A percentile compares a stretch with the other conserved stretches of the same genome.
These are phyloP conservation scores for Batrachochytrium dendrobatidis DNA, from an alignment of 371 early-diverging fungal genomes.

Conservation along the genomic window DNA sequence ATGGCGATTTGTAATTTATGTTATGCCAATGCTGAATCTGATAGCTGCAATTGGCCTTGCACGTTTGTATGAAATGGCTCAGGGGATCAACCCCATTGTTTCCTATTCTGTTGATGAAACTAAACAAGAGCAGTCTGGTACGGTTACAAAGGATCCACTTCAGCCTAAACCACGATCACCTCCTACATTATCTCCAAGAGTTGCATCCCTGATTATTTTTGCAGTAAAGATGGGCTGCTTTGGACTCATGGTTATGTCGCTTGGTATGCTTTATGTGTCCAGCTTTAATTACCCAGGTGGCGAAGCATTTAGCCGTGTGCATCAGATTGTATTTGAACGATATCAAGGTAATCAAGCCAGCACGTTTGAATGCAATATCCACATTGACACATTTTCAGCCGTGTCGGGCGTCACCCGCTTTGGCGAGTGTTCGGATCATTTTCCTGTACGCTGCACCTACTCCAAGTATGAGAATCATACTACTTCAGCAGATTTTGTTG, in stretches of 20 bases:
- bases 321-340: slow-evolving; percentile 28
- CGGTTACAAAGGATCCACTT: too few relatives aligned
- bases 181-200: background rate
- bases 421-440: background rate
- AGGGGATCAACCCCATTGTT: background rate
- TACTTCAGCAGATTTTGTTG: background rate
- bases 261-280: slow-evolving; percentile 54
- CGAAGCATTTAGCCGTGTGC: slow-evolving; percentile 58
- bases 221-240: slow-evolving; percentile 6
- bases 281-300: slow-evolving; percentile 87
- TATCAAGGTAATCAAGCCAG: too few relatives aligned
- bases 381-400: slow-evolving; percentile 75
- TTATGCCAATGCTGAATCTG: slow-evolving; percentile 76
- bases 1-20: slow-evolving; percentile 90
- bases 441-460: background rate
- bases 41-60: slow-evolving; percentile 56
- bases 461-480: slow-evolving; percentile 5
- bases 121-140: background rate
- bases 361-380: slow-evolving; percentile 41
- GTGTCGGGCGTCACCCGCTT: slow-evolving; percentile 85
- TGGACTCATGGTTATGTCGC: slow-evolving; percentile 22
- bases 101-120: background rate
- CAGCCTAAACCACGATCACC: background rate
- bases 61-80: background rate
- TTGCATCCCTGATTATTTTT: background rate